These are phyloP conservation scores for Erigeron philadelphicus DNA, from an alignment of 140 eudicot genomes.

Conservation along the genomic window DNA sequence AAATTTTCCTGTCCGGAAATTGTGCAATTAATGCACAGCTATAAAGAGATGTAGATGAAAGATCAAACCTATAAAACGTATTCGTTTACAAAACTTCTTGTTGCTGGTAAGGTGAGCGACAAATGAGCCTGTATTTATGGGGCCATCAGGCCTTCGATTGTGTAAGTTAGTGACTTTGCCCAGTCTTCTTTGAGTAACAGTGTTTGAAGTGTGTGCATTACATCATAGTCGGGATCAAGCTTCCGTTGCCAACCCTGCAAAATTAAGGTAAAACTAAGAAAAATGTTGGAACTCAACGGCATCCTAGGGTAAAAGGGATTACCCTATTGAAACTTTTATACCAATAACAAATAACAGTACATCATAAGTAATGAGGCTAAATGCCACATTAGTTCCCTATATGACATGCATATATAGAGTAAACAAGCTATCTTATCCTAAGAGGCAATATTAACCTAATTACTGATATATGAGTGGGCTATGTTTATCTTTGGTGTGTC, in stretches of 20 bases:
- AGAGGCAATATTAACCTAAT: background rate
- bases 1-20: too few species aligned
- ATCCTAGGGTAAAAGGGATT: too few species aligned
- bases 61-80: conserved; percentile 16
- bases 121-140: conserved; percentile 34
- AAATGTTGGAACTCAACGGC: too few species aligned
- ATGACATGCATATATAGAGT: too few species aligned
- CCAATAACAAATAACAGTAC: too few species aligned
- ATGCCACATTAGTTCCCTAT: too few species aligned
- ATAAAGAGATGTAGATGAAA: background rate
- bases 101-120: background rate
- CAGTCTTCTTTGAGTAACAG: conserved; percentile 79
- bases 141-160: conserved; percentile 94
- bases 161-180: conserved; percentile 85
- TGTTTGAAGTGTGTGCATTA: conserved; percentile 86
- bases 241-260: conserved; percentile 97
- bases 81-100: conserved; percentile 28
- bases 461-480: background rate
- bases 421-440: too few species aligned
- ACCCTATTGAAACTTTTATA: too few species aligned
- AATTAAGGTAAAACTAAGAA: too few species aligned
- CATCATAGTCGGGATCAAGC: conserved; percentile 94
- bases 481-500: background rate
- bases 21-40: too few species aligned
- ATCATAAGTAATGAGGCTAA: too few species aligned